These are phyloP conservation scores for Eucalyptus pumila DNA, from an alignment of 345 rosid species.

Conservation along the genomic window DNA sequence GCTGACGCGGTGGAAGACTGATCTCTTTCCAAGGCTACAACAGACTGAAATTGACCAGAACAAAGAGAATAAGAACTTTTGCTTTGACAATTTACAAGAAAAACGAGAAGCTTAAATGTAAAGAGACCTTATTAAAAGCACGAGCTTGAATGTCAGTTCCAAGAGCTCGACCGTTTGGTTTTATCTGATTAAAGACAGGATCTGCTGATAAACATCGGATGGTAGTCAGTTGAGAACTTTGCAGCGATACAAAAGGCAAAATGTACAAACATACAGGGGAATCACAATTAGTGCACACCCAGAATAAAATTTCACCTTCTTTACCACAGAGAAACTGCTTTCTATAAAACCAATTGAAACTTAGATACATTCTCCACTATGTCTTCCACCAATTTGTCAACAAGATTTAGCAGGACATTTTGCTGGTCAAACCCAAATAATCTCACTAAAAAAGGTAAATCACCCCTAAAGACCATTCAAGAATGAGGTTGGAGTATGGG, in stretches of 20 bases:
- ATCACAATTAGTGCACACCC: neutral
- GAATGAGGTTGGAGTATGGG: neutral
- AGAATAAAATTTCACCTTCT: neutral
- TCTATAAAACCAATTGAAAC: neutral
- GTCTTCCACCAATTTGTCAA: neutral
- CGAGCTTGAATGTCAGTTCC: conserved; percentile 35
- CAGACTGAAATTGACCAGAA: conserved; percentile 9
- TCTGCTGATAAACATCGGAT: conserved; percentile 11
- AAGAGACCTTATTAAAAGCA: conserved; percentile 30
- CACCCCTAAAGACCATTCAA: neutral
- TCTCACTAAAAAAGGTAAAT: neutral
- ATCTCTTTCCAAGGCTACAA: conserved; percentile 21
- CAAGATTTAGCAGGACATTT: neutral
- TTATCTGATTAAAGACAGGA: conserved; percentile 41
- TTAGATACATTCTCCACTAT: neutral
- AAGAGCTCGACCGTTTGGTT: conserved; percentile 23
- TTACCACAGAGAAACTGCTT: neutral
- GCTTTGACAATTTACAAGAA: neutral
- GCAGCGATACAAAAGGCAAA: neutral
- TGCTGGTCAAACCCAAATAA: neutral
- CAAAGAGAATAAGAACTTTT: neutral
- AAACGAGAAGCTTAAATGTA: neutral
- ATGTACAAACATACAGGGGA: neutral
- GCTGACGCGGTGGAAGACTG: conserved; percentile 11
- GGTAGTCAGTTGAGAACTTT: neutral